These are phyloP conservation scores for Salicornia ramosissima DNA, from an alignment of 148 eudicot species.

Conservation along the genomic window DNA sequence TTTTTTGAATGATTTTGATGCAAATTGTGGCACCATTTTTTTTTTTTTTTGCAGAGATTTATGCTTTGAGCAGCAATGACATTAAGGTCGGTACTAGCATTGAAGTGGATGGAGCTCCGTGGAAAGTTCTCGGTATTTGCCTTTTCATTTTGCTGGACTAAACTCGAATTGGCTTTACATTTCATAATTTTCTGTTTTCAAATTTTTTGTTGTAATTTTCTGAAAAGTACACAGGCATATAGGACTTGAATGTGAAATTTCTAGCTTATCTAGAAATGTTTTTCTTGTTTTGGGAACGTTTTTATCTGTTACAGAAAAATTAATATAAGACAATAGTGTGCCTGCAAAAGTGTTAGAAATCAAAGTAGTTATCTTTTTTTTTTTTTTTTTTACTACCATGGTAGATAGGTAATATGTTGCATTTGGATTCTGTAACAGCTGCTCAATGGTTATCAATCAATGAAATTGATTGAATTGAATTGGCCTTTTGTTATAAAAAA, in stretches of 20 bases:
- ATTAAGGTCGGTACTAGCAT: slow-evolving; percentile 80
- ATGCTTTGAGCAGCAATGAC: slow-evolving; percentile 80
- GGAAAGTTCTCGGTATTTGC: slow-evolving; percentile 70
- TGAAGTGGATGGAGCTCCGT: slow-evolving; percentile 93
- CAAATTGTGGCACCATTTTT: not conserved
- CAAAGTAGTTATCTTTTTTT: no score
- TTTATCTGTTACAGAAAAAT: no score
- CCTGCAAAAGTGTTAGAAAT: no score
- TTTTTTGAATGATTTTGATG: not conserved
- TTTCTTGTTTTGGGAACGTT: not conserved
- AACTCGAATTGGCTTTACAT: not conserved
- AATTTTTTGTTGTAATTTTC: not conserved
- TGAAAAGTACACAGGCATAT: not conserved
- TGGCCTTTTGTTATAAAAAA: no score
- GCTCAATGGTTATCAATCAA: no score
- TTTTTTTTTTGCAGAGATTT: slow-evolving; percentile 46
- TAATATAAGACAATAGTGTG: no score
- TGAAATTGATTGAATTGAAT: not conserved
- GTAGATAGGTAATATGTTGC: no score
- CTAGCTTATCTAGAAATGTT: slow-evolving; percentile 7
- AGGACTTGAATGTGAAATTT: not conserved
- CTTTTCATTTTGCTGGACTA: not conserved
- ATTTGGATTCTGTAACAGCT: no score
- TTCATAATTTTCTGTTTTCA: not conserved
- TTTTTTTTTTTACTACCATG: no score